Evolutionary conservation across 352 stramenopile species (phyloP), one percentile per base, ranked within the genome.

Genomic region (Globisporangium acanthophoron): DNA sequence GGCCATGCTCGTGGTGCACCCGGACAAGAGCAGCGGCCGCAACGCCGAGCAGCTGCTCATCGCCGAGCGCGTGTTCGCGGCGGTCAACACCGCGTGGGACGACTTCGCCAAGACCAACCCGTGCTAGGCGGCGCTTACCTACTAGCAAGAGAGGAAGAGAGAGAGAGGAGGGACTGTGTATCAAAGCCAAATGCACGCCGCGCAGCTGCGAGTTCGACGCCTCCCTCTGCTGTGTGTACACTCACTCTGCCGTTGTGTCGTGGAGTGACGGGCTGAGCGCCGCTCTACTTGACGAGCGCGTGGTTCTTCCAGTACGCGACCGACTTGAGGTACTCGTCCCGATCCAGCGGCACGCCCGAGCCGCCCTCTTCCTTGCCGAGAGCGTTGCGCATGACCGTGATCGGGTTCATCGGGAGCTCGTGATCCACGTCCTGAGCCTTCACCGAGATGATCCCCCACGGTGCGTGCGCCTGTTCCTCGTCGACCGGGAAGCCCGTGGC

Each of bases 341-440:
- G 80, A 55, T 91, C 66, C n/a, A 96, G 67, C 15, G 77, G 78
- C 9, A 96, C 88, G 37, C 88, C 88, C 11, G 83, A 94, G 33
- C 88, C 88, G 35, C 88, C 96, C 64, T 99, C 76, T 33, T 97
- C 92, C 69, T 97, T 97, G 40, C 97, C 96, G n/a, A 99, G 71
- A 47, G 96, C 93, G 80, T 99, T 99, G 43, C 96, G 78, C 93
- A 99, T 98, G 66, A 98, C 90, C 13, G 96, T 99, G 71, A 99
- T 99, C 6, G 96, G 97, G 61, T 97, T 97, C 97, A 99, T 99
- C 31, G 97, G 97, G 35, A 99, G 76, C 68, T 99, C 96, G 58
- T 92, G 66, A 62, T 97, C 80, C 9, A 97, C 88, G 67, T 98
- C 89, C 73, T 99, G 97, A 37, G 96, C 89, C 75, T 99, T 99